A percentile compares a stretch with the other conserved stretches of the same genome.
Conservation (phyloP, 768 basidiomycete genomes). For the Strobilomyces echinocephalus region DNA sequence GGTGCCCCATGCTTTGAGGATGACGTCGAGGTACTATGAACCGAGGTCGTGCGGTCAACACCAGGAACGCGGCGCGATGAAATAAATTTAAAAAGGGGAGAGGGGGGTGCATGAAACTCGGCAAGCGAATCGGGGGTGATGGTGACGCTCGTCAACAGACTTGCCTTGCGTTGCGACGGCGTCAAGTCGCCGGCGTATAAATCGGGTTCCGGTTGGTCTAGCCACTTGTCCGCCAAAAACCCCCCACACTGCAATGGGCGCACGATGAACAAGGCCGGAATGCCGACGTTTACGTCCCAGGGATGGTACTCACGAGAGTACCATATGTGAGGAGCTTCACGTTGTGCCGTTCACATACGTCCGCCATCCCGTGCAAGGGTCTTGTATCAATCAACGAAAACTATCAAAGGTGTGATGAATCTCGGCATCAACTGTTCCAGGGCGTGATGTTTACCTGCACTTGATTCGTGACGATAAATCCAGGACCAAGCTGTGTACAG, state of each 20-base stretch:
- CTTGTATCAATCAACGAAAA: slow-evolving; percentile 80
- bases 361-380: slow-evolving; percentile 70
- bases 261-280: slow-evolving; percentile 1
- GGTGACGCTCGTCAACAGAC: slow-evolving; percentile 2
- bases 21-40: slow-evolving; percentile 78
- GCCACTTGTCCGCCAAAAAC: slow-evolving; percentile 75
- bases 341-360: slow-evolving; percentile 67
- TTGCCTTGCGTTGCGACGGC: slow-evolving; percentile 79
- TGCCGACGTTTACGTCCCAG: neutral
- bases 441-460: slow-evolving; percentile 53
- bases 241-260: slow-evolving; percentile 67
- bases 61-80: neutral
- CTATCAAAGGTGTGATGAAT: slow-evolving; percentile 34
- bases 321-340: slow-evolving; percentile 80
- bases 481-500: slow-evolving; percentile 67
- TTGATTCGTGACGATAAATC: slow-evolving; percentile 75
- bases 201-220: slow-evolving; percentile 64
- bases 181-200: slow-evolving; percentile 63
- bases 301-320: slow-evolving; percentile 52
- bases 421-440: neutral
- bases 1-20: slow-evolving; percentile 70
- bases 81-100: neutral
- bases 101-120: too few species aligned
- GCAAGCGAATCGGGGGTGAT: neutral
- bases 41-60: neutral